Evolutionary conservation across 2,329 filamentous ascomycete genomes (phyloP), one percentile per base, ranked within the genome.

Genomic region (Boeremia lycopersici): DNA sequence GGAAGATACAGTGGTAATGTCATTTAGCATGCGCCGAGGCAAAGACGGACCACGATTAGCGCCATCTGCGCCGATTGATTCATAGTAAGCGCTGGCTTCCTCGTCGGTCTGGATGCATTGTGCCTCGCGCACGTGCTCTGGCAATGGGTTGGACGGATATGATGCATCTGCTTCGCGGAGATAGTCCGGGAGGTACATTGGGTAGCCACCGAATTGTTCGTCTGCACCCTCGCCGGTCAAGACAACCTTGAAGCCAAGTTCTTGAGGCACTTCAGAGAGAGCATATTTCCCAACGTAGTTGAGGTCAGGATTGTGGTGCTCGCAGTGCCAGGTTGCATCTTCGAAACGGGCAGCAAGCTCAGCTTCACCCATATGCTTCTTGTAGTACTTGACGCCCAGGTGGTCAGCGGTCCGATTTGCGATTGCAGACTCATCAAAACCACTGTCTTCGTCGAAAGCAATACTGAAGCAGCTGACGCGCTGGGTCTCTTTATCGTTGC

Each of bases 181-280:
- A 46, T 76, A 78, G 46, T 84, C 82, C 1, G 76, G 67, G 0
- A 75, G 60, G 54, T 80, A 60, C 81, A 50, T 74, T 0, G 75
- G 70, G 53, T 85, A 85, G 35, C 83, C 82, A 4, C 72, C 78
- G 62, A 85, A 84, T 43, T 79, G 74, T 68, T 84, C 82, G 58
- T 84, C 82, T 6, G 80, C 71, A 3, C 81, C 81, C 61, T 83
- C 79, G 26, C 76, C 77, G 1, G 81, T 83, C 6, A 86, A 68
- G 2, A 85, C 78, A 6, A 84, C 82, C 51, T 82, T 82, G 64
- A 80, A 76, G 3, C 82, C 82, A 17, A 76, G 68, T 46, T 79
- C 71, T 19, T 70, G 75, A 0, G 78, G 74, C 1, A 80, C 58
- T 31, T 75, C 74, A 1, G 80, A 80, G 5, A 85, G 73, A 8